Conservation (phyloP, 495 filamentous ascomycete genomes). For the Hypomontagnella monticulosa region DNA sequence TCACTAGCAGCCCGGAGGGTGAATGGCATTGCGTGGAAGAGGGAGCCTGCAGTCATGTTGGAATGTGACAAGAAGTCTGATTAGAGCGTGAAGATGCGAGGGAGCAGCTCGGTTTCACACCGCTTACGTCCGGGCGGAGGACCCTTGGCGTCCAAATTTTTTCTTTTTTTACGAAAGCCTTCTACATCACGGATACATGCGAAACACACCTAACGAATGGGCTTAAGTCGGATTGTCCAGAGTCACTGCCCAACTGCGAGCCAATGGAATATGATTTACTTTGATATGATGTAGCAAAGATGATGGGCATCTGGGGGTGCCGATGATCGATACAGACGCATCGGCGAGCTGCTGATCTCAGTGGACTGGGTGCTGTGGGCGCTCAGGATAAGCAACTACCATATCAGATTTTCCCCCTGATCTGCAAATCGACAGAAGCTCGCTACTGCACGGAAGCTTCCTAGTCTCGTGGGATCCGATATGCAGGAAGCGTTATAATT, state of each 20-base stretch:
- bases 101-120: slow-evolving; percentile 38
- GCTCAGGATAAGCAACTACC: neutral
- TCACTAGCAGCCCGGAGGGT: slow-evolving; percentile 26
- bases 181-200: slow-evolving; percentile 27
- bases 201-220: slow-evolving; percentile 15
- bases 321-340: neutral
- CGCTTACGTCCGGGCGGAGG: slow-evolving; percentile 21
- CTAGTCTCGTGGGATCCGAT: slow-evolving; percentile 31
- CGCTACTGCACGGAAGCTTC: slow-evolving; percentile 41
- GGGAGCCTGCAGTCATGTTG: slow-evolving; percentile 38
- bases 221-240: slow-evolving; percentile 3
- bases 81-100: slow-evolving; percentile 36
- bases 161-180: slow-evolving; percentile 1
- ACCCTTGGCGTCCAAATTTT: neutral
- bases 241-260: slow-evolving; percentile 5
- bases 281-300: neutral
- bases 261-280: neutral
- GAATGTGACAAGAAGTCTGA: slow-evolving; percentile 31
- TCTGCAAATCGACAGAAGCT: slow-evolving; percentile 25
- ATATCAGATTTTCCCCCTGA: slow-evolving; percentile 10
- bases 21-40: slow-evolving; percentile 16
- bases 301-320: neutral
- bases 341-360: neutral
- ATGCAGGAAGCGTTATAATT: slow-evolving; percentile 24
- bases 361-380: neutral